Percentiles rank a stretch among this genome's conserved stretches.
phyloP scores from a whole-genome alignment of 257 asterid genomes.

The Gentiana dahurica region DNA sequence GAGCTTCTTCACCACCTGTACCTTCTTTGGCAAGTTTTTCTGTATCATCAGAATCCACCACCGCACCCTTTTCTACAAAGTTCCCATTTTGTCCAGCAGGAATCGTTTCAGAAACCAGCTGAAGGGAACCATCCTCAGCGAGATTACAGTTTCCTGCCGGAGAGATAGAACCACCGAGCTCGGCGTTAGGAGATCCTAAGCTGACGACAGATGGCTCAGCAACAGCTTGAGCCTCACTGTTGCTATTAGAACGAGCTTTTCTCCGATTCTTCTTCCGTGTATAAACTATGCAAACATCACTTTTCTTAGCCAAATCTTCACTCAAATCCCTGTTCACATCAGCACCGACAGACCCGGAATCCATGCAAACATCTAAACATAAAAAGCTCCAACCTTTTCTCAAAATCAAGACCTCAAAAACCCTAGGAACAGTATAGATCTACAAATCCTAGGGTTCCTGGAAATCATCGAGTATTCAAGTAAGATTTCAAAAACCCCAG shows the following conservation, averaged over 20 bases:
- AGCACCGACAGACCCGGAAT: conserved; percentile 22
- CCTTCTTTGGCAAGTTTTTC: conserved; percentile 2
- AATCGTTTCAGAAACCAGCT: conserved; percentile 11
- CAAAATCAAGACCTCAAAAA: conserved; percentile 9
- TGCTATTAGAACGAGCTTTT: conserved; percentile 9
- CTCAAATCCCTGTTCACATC: conserved; percentile 14
- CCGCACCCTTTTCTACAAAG: conserved; percentile 5
- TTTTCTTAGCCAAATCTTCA: conserved; percentile 17
- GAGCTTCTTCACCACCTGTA: neutral
- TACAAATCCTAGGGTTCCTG: neutral
- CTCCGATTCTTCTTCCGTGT: conserved; percentile 16
- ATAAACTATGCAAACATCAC: conserved; percentile 21
- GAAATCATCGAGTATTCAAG: neutral
- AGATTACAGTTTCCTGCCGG: conserved; percentile 3
- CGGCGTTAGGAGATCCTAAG: neutral
- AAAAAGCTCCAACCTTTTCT: conserved; percentile 19
- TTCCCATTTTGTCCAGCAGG: conserved; percentile 12
- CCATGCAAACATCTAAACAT: conserved; percentile 30
- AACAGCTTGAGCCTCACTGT: conserved; percentile 5
- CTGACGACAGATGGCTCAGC: conserved; percentile 7
- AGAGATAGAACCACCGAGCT: conserved; percentile 1
- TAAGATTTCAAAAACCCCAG: conserved; percentile 16
- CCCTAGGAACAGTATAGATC: conserved; percentile 3
- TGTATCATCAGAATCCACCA: neutral
- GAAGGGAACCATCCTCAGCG: neutral